Conservation (phyloP, 768 basidiomycete genomes). For the Termitomyces sp. region DNA sequence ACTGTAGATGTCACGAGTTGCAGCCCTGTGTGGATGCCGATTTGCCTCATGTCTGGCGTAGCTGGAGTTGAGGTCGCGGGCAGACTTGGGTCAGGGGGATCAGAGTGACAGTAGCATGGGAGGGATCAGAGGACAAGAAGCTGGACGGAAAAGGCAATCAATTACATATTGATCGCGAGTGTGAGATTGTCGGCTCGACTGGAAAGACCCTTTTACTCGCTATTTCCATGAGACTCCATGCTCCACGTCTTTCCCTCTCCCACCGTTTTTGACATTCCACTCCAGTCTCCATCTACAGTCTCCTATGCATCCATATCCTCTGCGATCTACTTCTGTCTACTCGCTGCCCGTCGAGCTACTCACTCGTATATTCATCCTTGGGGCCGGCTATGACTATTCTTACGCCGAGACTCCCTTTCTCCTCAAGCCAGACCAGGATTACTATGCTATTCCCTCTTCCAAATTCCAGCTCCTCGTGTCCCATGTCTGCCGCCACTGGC, state of each 20-base stretch:
- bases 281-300: no score
- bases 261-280: not conserved
- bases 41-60: not conserved
- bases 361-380: constrained; percentile 50
- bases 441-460: constrained; percentile 32
- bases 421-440: constrained; percentile 40
- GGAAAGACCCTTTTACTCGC: constrained; percentile 6
- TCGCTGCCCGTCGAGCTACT: constrained; percentile 56
- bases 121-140: not conserved
- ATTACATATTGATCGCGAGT: constrained; percentile 11
- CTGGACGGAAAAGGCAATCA: constrained; percentile 7
- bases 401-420: constrained; percentile 42
- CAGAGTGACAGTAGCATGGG: not conserved
- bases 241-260: constrained; percentile 3
- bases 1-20: not conserved
- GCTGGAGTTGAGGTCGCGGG: no score
- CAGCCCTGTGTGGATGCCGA: not conserved
- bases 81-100: not conserved
- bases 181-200: constrained; percentile 13
- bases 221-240: constrained; percentile 9
- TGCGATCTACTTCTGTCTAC: constrained; percentile 28
- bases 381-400: constrained; percentile 37
- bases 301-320: not conserved
- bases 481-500: constrained; percentile 55
- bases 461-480: constrained; percentile 51